Conservation (phyloP, 495 filamentous ascomycete genomes). For the Viridothelium virens region DNA sequence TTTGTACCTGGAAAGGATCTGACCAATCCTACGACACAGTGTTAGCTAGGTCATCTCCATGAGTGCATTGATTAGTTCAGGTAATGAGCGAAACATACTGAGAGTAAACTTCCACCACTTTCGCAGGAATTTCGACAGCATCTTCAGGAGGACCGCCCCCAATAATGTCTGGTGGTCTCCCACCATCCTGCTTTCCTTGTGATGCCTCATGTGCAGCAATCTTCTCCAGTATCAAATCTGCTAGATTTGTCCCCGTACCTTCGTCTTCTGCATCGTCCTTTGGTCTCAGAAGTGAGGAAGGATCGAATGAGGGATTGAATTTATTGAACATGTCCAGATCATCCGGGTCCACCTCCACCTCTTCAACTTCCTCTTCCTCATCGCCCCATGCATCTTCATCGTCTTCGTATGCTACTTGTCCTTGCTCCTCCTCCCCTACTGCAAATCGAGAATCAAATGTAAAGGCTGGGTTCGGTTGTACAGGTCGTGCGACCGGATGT, state of each 20-base stretch:
- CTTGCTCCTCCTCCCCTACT: constrained; percentile 33
- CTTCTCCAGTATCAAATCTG: constrained; percentile 85
- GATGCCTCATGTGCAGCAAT: constrained; percentile 86
- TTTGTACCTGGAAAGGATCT: constrained; percentile 86
- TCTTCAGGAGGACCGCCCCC: constrained; percentile 56
- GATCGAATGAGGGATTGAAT: constrained; percentile 59
- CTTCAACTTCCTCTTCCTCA: constrained; percentile 53
- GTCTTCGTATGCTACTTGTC: constrained; percentile 41
- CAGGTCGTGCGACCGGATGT: constrained; percentile 31
- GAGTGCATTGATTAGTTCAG: not conserved
- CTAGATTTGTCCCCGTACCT: constrained; percentile 64
- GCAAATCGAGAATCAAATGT: constrained; percentile 55
- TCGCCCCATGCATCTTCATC: constrained; percentile 52
- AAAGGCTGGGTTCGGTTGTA: constrained; percentile 52
- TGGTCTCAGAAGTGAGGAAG: constrained; percentile 34
- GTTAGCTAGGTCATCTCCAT: constrained; percentile 12
- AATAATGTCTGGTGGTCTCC: constrained; percentile 33
- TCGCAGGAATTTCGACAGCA: constrained; percentile 77
- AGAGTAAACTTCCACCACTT: constrained; percentile 86
- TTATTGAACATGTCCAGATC: constrained; percentile 86
- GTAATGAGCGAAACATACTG: constrained; percentile 50
- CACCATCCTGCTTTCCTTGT: constrained; percentile 33
- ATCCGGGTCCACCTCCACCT: constrained; percentile 68
- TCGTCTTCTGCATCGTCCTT: constrained; percentile 42
- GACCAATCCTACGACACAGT: constrained; percentile 54